Percentiles rank a stretch among this genome's conserved stretches.
phyloP scores from a whole-genome alignment of 352 stramenopile species.

The Globisporangium abappressorium region DNA sequence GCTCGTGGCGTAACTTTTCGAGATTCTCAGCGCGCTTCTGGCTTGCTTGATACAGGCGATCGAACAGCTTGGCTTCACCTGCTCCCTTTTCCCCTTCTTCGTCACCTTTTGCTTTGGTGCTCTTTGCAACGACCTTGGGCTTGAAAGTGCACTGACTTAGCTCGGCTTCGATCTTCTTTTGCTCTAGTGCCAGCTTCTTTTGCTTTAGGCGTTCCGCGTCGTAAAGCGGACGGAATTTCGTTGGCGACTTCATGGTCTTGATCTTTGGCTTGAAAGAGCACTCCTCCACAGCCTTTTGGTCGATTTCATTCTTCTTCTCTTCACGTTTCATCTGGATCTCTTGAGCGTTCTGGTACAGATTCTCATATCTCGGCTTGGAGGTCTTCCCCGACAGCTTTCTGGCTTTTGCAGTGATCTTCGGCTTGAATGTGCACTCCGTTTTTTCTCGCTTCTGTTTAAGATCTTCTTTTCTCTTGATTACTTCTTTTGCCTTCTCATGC shows the following conservation, averaged over 20 bases:
- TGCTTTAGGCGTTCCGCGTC: constrained; percentile 69
- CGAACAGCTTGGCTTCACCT: constrained; percentile 38
- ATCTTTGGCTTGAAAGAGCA: constrained; percentile 83
- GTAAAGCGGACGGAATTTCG: constrained; percentile 59
- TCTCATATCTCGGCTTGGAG: constrained; percentile 57
- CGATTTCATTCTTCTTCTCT: constrained; percentile 57
- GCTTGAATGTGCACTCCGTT: constrained; percentile 60
- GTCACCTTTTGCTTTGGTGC: constrained; percentile 32
- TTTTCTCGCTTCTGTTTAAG: constrained; percentile 51
- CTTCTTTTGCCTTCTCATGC: constrained; percentile 56
- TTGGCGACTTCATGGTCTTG: constrained; percentile 51
- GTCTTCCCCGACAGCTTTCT: constrained; percentile 41
- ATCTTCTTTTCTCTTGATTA: constrained; percentile 50
- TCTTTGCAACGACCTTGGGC: constrained; percentile 55
- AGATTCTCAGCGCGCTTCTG: constrained; percentile 58
- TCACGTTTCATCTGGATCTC: constrained; percentile 68
- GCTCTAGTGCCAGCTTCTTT: constrained; percentile 60
- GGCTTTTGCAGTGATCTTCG: constrained; percentile 61
- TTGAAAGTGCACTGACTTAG: constrained; percentile 66
- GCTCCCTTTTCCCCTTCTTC: constrained; percentile 18
- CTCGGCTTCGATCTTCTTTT: constrained; percentile 71
- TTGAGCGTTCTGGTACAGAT: constrained; percentile 67
- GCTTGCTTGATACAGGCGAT: constrained; percentile 68
- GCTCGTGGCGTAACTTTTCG: constrained; percentile 63
- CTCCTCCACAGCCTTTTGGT: constrained; percentile 53